Evolutionary conservation across 2,329 filamentous ascomycete genomes (phyloP), one percentile per base, ranked within the genome.

Genomic region (Penicillium sp.): DNA sequence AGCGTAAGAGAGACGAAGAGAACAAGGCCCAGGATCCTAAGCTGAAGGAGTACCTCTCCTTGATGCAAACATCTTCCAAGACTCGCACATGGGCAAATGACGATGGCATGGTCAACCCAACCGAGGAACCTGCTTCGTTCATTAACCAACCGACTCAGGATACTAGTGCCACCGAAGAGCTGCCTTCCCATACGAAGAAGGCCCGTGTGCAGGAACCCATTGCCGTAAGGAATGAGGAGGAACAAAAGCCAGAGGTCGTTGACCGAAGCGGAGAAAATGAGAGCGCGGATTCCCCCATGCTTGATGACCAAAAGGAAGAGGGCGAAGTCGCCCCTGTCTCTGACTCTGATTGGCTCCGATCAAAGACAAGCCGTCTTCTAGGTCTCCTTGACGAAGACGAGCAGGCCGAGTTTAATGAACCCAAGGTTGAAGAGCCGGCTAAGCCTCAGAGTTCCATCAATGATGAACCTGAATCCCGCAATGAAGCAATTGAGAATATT

Each of bases 281-380:
- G 13, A 51, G 46, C 44, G 54, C 59, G 30, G 46, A 61, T 27
- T 46, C 52, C 9, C 29, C 23, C 17, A 58, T 54, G 23, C 50
- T 62, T 18, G 56, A 62, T 37, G 20, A 37, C 18, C 21, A 53
- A 55, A 8, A 46, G 53, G 23, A 56, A 64, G 36, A 59, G 62
- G 21, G 60, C 18, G 65, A 67, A 42, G 64, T 69, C 20, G 67
- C 67, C 27, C 70, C 71, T 26, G 68, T 75, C 39, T 87, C 88
- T 18, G 91, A 97, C 73, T 85, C 87, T 54, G 92, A 97, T 72
- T 99, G 94, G 94, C 79, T 97, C 61, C 86, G 93, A 51, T 93
- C 89, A 56, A 85, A 89, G 61, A 97, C 92, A 12, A 97, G 87
- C 73, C 84, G 93, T 63, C 77, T 96, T 42, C 80, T 97, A 44